Conservation (phyloP, 2,329 filamentous ascomycete species). For the Aspergillus pseudoviridinutans region DNA sequence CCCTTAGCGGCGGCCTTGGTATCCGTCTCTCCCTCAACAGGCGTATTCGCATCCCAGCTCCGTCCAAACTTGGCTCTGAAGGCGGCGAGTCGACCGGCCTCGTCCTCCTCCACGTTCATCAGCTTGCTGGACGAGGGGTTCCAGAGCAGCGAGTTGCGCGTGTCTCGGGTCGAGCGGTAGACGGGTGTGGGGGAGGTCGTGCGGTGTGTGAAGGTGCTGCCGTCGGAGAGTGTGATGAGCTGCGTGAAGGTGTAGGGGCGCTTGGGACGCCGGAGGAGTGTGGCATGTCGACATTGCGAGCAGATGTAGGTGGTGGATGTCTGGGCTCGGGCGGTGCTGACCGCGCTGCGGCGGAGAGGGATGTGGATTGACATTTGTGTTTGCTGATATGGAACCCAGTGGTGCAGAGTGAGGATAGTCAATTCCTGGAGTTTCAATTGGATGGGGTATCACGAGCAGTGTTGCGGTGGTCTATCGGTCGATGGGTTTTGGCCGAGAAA, state of each 20-base stretch:
- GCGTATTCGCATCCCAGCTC: slow-evolving; percentile 65
- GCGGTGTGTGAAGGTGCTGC: slow-evolving; percentile 64
- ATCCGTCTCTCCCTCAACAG: slow-evolving; percentile 28
- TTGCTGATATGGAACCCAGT: background rate
- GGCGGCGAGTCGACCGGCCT: slow-evolving; percentile 81
- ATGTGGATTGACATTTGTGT: slow-evolving; percentile 33
- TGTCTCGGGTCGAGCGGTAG: slow-evolving; percentile 70
- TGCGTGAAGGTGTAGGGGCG: slow-evolving; percentile 98
- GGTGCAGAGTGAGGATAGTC: background rate
- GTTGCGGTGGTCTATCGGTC: slow-evolving; percentile 17
- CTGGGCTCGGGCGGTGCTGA: slow-evolving; percentile 19
- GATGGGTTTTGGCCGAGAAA: slow-evolving; percentile 25
- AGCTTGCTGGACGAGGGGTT: slow-evolving; percentile 79
- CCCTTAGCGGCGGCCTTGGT: slow-evolving; percentile 11
- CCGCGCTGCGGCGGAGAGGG: slow-evolving; percentile 33
- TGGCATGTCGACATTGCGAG: slow-evolving; percentile 72
- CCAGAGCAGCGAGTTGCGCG: slow-evolving; percentile 85
- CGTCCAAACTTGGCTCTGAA: slow-evolving; percentile 83
- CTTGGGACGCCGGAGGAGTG: slow-evolving; percentile 80
- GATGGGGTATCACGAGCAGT: slow-evolving; percentile 8
- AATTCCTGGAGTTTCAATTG: background rate
- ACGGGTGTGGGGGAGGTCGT: slow-evolving; percentile 52
- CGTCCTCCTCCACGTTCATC: slow-evolving; percentile 87
- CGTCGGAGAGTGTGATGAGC: slow-evolving; percentile 86
- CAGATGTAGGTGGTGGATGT: slow-evolving; percentile 41